Evolutionary conservation across 129 eudicot species (phyloP).

Genomic region (Saposhnikovia divaricata): DNA sequence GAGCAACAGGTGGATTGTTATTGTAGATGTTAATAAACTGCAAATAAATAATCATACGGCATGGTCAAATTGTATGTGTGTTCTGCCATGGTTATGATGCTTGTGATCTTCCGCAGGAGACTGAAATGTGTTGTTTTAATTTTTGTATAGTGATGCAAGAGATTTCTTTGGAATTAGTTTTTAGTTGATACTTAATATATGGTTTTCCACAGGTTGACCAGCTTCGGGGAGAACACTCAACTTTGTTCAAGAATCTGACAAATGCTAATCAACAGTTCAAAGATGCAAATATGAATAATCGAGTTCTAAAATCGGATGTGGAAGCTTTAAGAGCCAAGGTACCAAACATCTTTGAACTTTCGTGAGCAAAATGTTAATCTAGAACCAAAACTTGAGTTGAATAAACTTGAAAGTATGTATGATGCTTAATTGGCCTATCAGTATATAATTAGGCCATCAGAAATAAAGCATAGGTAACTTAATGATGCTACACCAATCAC

Average conservation of each 20-base stretch:
- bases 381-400: neutral
- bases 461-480: too few species aligned
- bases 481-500: too few species aligned
- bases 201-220: slow-evolving; percentile 49
- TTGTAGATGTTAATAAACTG: neutral
- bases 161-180: neutral
- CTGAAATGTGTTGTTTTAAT: neutral
- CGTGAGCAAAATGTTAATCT: neutral
- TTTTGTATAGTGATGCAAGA: neutral
- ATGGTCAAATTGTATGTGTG: neutral
- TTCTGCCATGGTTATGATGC: neutral
- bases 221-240: slow-evolving; percentile 50
- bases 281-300: slow-evolving; percentile 73
- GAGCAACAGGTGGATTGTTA: slow-evolving; percentile 55
- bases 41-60: neutral
- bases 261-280: slow-evolving; percentile 74
- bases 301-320: slow-evolving; percentile 88
- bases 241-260: slow-evolving; percentile 68
- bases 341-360: slow-evolving; percentile 4
- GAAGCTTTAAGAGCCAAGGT: slow-evolving; percentile 99
- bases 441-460: too few species aligned
- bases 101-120: neutral
- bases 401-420: neutral
- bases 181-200: neutral
- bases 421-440: neutral